These are phyloP conservation scores for Phytophthora boehmeriae DNA, from an alignment of 352 stramenopile species.

Conservation along the genomic window DNA sequence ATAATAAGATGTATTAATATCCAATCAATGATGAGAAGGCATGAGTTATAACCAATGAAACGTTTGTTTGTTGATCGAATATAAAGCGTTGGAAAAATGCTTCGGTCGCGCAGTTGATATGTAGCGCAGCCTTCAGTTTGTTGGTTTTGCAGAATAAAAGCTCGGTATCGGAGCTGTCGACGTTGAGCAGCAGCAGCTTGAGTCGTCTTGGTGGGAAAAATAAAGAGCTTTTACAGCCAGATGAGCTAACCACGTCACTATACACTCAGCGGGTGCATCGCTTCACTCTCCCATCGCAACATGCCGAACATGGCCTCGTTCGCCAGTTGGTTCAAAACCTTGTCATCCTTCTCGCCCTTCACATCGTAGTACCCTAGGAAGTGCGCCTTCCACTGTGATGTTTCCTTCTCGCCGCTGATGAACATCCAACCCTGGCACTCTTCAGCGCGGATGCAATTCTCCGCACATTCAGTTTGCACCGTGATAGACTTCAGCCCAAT, in stretches of 20 bases:
- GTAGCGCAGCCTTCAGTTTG: slow-evolving; percentile 6
- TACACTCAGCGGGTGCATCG: slow-evolving; percentile 80
- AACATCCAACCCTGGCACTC: slow-evolving; percentile 89
- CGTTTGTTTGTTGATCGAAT: not conserved
- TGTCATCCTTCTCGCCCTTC: slow-evolving; percentile 86
- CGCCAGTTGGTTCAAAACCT: slow-evolving; percentile 80
- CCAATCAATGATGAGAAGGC: slow-evolving; percentile 3
- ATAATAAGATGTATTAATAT: not conserved
- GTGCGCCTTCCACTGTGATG: slow-evolving; percentile 73
- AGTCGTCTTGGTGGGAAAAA: not conserved
- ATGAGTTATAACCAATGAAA: not conserved
- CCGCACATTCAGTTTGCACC: slow-evolving; percentile 69
- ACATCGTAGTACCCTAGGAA: slow-evolving; percentile 86
- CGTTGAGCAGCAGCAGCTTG: slow-evolving; percentile 1
- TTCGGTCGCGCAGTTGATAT: not conserved
- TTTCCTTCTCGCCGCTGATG: slow-evolving; percentile 67
- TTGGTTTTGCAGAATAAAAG: slow-evolving; percentile 5
- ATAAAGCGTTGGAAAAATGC: slow-evolving; percentile 3
- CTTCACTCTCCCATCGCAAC: slow-evolving; percentile 86
- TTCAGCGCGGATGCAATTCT: slow-evolving; percentile 83
- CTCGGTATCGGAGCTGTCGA: too few relatives aligned
- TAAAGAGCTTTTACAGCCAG: too few relatives aligned
- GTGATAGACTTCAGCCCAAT: slow-evolving; percentile 78
- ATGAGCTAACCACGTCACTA: slow-evolving; percentile 24
- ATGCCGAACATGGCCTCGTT: slow-evolving; percentile 89